A percentile compares a stretch with the other conserved stretches of the same genome.
phyloP scores from a whole-genome alignment of 148 eudicot species.

The Diospyros kaki region DNA sequence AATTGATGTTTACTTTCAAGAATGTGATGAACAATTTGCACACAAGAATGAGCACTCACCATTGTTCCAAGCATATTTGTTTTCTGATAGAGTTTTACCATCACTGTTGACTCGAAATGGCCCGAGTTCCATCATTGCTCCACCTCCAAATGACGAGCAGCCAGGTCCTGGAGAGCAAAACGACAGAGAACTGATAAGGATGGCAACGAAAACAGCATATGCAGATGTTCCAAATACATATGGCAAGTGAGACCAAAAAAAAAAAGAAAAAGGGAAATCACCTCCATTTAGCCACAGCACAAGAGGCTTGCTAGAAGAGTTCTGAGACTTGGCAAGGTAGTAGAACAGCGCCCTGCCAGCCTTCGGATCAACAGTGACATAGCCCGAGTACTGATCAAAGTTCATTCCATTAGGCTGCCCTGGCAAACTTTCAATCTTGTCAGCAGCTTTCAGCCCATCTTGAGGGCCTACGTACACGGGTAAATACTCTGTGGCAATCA shows the following conservation, averaged over 20 bases:
- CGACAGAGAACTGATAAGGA: not conserved
- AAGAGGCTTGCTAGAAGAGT: constrained; percentile 14
- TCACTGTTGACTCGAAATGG: constrained; percentile 23
- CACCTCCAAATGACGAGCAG: constrained; percentile 20
- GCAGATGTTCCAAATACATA: too few species aligned
- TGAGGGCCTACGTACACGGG: constrained; percentile 4
- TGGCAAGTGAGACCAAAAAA: too few species aligned
- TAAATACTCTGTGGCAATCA: not conserved
- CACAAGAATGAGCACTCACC: not conserved
- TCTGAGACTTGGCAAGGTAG: constrained; percentile 18
- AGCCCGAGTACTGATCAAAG: constrained; percentile 23
- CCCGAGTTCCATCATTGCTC: constrained; percentile 20
- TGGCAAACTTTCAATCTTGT: constrained; percentile 19
- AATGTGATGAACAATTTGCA: not conserved
- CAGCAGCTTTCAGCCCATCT: constrained; percentile 12
- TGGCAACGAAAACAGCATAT: not conserved
- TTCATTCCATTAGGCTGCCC: constrained; percentile 29
- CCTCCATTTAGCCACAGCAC: constrained; percentile 35
- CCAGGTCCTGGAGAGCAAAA: constrained; percentile 13
- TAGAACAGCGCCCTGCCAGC: constrained; percentile 26
- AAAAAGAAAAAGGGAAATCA: not conserved
- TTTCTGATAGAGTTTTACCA: constrained; percentile 12
- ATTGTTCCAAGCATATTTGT: constrained; percentile 15
- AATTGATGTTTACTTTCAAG: not conserved
- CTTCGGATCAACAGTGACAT: constrained; percentile 16